Base-by-base conservation (phyloP, 768 basidiomycete species). In the Phanerodontia chrysosporium region DNA sequence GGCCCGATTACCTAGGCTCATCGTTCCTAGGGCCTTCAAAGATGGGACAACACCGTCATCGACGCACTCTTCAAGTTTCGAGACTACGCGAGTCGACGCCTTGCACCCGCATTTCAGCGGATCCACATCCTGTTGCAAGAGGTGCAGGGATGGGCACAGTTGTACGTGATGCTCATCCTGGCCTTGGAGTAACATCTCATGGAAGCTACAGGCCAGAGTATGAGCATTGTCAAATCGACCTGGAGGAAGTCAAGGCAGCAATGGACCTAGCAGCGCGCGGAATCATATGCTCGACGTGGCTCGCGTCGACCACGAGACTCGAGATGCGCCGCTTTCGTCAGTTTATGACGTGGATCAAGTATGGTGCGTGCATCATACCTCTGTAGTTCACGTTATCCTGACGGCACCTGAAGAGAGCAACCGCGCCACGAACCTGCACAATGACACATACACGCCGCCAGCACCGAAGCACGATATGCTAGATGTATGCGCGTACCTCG, bases 401-500 rank as follows among this genome's bases (percentile, higher is more conserved):
- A n/a, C n/a, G n/a, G n/a, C n/a, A n/a, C n/a, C n/a, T n/a, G n/a
- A 39, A 51, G 49, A 51, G 29, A 32, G 49, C 29, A 28, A 32
- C 28, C 49, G 49, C 28, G 49, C 49, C 4, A 30, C 49, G 16
- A 51, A 51, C 21, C 49, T 32, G 49, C 28, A 30, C 49, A 51
- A 51, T 29, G 89, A 90, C 52, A 71, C 75, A 51, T 79, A 74
- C 49, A 64, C 74, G 61, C 72, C 73, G 56, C 64, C 62, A 35
- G 74, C 78, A 51, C 74, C 81, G 32, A 80, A 83, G 57, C 83
- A 90, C 67, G 91, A 93, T 70, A 79, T 87, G 61, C 76, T 92
- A 53, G 88, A 91, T 76, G 90, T 89, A 53, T 89, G 90, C 69
- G 82, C 84, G 63, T 93, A 93, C 70, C 77, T 93, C 66, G 83